Evolutionary conservation across 306 rosid species (phyloP), one percentile per base, ranked within the genome.

Genomic region (Hylodesmum podocarpum): DNA sequence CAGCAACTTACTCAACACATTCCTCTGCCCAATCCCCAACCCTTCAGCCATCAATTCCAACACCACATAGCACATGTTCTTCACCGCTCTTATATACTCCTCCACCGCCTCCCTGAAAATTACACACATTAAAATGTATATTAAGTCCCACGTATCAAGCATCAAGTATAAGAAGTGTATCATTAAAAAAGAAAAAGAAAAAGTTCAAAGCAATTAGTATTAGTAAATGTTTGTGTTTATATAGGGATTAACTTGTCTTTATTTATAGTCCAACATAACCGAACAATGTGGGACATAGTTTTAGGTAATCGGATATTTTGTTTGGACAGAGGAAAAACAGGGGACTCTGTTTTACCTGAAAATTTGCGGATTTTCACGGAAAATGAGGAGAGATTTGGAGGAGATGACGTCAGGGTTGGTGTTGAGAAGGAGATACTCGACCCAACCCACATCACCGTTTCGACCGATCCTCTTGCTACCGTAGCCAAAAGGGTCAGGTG

Each of bases 391-490:
- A 1, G 93, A 78, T 2, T 86, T 87, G 2, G 81, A 50, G 12
- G 91, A 85, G 66, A 80, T 22, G 68, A 89, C 77, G 0, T 87
- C 89, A 7, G 91, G 93, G 73, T 88, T 91, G 14, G 91, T 84
- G 55, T 71, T 85, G 15, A 93, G 89, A 54, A 93, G 97, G 49
- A 93, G 69, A 24, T 91, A 93, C 57, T 93, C 98, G 44, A 93
- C 73, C 97, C 97, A 91, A 19, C 98, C 98, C 9, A 89, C 83
- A 77, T 93, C 98, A 5, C 97, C 98, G 86, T 91, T 91, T 0
- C 73, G 65, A 8, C 98, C 98, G 51, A 93, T 93, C 39, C 80
- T 78, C 66, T 89, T 89, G 86, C 66, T 85, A 8, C 96, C 93
- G 25, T 93, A 93, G 49, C 97, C 97, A 7, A 85, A 89, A 9